These are phyloP conservation scores for Purpureocillium takamizusanense DNA, from an alignment of 2,329 filamentous ascomycete genomes.

Conservation along the genomic window DNA sequence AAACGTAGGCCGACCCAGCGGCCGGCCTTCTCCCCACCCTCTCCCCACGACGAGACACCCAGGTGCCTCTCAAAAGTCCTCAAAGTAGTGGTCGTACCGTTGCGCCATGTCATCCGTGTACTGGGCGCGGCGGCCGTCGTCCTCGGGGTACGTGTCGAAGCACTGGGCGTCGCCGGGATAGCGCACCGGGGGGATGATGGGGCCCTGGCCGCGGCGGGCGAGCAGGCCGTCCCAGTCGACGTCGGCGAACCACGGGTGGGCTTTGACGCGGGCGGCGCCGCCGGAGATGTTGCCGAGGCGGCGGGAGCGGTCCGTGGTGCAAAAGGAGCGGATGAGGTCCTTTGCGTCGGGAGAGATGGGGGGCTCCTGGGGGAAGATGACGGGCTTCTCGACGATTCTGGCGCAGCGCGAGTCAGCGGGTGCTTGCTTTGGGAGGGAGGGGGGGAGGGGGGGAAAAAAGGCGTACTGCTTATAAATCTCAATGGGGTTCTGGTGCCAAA, in stretches of 20 bases:
- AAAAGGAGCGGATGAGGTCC: conserved; percentile 67
- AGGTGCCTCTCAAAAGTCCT: conserved; percentile 66
- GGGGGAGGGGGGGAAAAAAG: not conserved
- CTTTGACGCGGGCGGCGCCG: conserved; percentile 62
- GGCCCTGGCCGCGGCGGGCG: conserved; percentile 53
- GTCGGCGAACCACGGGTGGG: conserved; percentile 65
- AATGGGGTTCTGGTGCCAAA: conserved; percentile 80
- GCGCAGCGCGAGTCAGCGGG: too few species aligned
- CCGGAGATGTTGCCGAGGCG: conserved; percentile 72
- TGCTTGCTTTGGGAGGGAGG: too few species aligned
- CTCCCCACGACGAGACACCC: too few species aligned
- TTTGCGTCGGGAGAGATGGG: conserved; percentile 58
- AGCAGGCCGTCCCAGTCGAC: conserved; percentile 69
- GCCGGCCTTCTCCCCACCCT: too few species aligned
- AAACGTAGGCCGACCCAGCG: too few species aligned
- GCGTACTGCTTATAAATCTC: conserved; percentile 74
- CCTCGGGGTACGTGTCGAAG: conserved; percentile 76
- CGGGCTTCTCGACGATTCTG: conserved; percentile 70
- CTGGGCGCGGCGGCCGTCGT: conserved; percentile 53
- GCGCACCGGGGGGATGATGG: conserved; percentile 66
- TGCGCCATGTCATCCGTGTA: conserved; percentile 62
- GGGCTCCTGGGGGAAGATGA: conserved; percentile 63
- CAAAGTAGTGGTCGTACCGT: conserved; percentile 63
- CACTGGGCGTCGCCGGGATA: conserved; percentile 69
- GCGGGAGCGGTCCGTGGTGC: conserved; percentile 69